Evolutionary conservation across 2,329 filamentous ascomycete genomes (phyloP), one percentile per base, ranked within the genome.

Genomic region (Monilinia vaccinii-corymbosi): DNA sequence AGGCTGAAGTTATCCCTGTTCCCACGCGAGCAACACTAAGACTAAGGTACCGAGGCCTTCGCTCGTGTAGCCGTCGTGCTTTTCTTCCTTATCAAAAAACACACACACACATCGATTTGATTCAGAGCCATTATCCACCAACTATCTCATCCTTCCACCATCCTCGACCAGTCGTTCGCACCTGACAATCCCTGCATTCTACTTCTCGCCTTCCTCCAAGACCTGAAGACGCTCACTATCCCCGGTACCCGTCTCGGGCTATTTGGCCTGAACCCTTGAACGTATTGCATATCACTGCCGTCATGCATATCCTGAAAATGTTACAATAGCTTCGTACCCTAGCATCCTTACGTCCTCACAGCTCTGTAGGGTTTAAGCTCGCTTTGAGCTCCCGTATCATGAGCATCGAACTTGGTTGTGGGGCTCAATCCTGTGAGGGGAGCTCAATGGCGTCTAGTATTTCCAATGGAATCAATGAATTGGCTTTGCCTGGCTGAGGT

Each of bases 301-400:
- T 65, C 65, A 65, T 68, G 55, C 62, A 60, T 46, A 42, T 40
- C 49, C 49, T 34, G 47, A 53, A 61, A n/a, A 49, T 34, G 34
- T 23, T 28, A 42, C 44, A 40, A 60, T 61, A 32, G 28, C 31
- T 56, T 25, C 25, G 42, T 47, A 36, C 42, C 56, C 51, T 53
- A 32, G 13, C 38, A 53, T 44, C 25, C 47, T 40, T 44, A 50
- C 56, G 70, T 64, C 66, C 46, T 40, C 32, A 51, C 56, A 70
- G 67, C 68, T 69, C 34, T 63, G 66, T 69, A 69, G 66, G 68
- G 68, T 64, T 69, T 63, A 40, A 34, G 32, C 36, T 64, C 68
- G 64, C 62, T 67, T 66, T 68, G 61, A 66, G 67, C 65, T 59
- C 59, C 58, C 61, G 46, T 63, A 63, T 67, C 59, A 59, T 64